Evolutionary conservation across 148 eudicot genomes (phyloP).

Genomic region (Diospyros kaki): DNA sequence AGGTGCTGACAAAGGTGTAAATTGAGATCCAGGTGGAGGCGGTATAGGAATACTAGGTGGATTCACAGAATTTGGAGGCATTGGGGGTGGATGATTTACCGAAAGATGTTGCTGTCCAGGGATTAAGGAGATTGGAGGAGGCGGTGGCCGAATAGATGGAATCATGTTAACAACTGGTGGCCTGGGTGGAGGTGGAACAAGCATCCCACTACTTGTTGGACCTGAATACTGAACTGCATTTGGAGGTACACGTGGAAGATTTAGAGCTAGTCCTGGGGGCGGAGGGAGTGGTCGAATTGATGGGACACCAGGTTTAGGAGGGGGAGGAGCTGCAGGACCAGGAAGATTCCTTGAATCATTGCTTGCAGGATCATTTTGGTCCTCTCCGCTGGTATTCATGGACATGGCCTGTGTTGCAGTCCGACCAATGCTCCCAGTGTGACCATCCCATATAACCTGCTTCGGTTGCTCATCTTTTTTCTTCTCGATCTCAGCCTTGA

Average conservation of each 20-base stretch:
- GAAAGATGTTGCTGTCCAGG: constrained; percentile 53
- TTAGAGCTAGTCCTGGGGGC: constrained; percentile 43
- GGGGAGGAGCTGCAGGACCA: constrained; percentile 65
- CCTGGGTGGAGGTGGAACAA: constrained; percentile 39
- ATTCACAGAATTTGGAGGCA: constrained; percentile 30
- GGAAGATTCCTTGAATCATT: constrained; percentile 30
- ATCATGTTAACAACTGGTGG: constrained; percentile 31
- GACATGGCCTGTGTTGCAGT: constrained; percentile 66
- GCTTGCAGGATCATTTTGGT: constrained; percentile 34
- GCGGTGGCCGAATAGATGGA: constrained; percentile 40
- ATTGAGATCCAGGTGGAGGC: constrained; percentile 50
- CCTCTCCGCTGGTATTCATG: constrained; percentile 45
- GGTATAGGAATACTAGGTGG: constrained; percentile 38
- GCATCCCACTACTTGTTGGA: constrained; percentile 33
- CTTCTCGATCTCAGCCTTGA: constrained; percentile 66
- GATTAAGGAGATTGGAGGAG: constrained; percentile 50
- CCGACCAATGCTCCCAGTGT: constrained; percentile 65
- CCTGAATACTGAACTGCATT: constrained; percentile 38
- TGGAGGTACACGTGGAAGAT: constrained; percentile 51
- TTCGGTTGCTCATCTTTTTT: constrained; percentile 63
- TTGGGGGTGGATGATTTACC: constrained; percentile 49
- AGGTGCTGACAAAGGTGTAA: constrained; percentile 47
- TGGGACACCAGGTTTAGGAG: constrained; percentile 41
- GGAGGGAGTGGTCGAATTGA: constrained; percentile 54
- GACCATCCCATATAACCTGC: constrained; percentile 78